These are phyloP conservation scores for Perkinsela sp. DNA, from an alignment of 208 protist species.

Conservation along the genomic window DNA sequence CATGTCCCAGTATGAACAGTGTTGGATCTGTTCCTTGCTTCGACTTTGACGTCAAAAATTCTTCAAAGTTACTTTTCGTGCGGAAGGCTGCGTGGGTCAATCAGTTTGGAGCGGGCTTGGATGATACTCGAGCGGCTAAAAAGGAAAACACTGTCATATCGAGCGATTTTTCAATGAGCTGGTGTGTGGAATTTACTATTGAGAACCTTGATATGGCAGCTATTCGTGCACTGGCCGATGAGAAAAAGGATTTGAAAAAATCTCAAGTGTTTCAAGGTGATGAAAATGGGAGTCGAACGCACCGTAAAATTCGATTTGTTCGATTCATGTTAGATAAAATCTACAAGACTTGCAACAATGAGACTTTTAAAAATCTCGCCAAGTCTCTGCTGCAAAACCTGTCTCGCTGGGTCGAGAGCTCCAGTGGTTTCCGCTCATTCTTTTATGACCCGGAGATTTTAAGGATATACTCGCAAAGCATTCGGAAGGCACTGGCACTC, in stretches of 20 bases:
- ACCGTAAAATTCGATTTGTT: neutral
- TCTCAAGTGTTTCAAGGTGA: neutral
- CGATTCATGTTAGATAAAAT: neutral
- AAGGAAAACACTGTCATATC: neutral
- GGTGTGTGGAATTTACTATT: neutral
- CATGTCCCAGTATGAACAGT: no score
- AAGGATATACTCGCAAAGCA: neutral
- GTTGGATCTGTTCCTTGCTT: no score
- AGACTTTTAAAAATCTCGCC: neutral
- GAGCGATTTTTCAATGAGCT: neutral
- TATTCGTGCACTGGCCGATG: neutral
- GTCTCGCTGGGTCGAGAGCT: neutral
- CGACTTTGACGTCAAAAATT: no score
- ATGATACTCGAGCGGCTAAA: neutral
- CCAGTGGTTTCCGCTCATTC: neutral
- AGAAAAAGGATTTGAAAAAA: neutral
- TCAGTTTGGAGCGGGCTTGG: neutral
- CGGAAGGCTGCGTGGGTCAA: no score
- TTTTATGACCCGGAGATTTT: neutral
- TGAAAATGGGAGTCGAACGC: no score
- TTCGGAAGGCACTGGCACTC: neutral
- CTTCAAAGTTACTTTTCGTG: no score
- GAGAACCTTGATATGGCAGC: neutral
- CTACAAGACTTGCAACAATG: neutral
- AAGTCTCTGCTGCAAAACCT: neutral